Base-by-base conservation (phyloP, 371 early-diverging fungal genomes). In the Actinomortierella wolfii region DNA sequence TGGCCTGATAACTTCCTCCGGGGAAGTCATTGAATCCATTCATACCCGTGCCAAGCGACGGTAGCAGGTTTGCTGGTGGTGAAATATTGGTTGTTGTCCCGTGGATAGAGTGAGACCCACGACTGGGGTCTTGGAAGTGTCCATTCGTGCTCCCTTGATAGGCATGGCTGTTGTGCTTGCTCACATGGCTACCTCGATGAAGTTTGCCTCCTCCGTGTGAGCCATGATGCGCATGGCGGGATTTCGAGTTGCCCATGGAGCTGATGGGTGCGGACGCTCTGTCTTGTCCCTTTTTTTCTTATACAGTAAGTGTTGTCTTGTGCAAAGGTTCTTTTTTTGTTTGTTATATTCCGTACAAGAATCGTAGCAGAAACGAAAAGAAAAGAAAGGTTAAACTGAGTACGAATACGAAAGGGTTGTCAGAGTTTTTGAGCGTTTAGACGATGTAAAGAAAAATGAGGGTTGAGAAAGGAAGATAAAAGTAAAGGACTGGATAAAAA, bases 221-320 rank as follows among this genome's bases (percentile, higher is more conserved):
- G 42, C 41, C 54, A 39, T 29, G 64, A 58, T 20, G 47, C 47
- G 54, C 56, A 34, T 63, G 70, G 57, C 70, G 70, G 49, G 70
- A 69, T 47, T 60, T 69, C 18, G 53, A 51, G 59, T 68, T 68
- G 42, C 69, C 69, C 69, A 68, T 68, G 55, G 21, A 24, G 17
- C 7, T 51, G 51, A 1, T 20, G n/a, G 15, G 51, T 8, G 7
- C 26, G 18, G 28, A 48, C 20, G 14, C n/a, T 45, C 39, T 51
- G 54, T 17, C 21, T n/a, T 23, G 6, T 28, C 25, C 3, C 34
- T 42, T 40, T 54, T 34, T 20, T 46, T 25, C 21, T 11, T 9
- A 14, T 23, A 21, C 34, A 42, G 40, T 23, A 11, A n/a, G n/a
- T n/a, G n/a, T n/a, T n/a, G n/a, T n/a, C n/a, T n/a, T n/a, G n/a